Evolutionary conservation across 2,329 filamentous ascomycete species (phyloP), one percentile per base, ranked within the genome.

Genomic region (Alternaria ventricosa): DNA sequence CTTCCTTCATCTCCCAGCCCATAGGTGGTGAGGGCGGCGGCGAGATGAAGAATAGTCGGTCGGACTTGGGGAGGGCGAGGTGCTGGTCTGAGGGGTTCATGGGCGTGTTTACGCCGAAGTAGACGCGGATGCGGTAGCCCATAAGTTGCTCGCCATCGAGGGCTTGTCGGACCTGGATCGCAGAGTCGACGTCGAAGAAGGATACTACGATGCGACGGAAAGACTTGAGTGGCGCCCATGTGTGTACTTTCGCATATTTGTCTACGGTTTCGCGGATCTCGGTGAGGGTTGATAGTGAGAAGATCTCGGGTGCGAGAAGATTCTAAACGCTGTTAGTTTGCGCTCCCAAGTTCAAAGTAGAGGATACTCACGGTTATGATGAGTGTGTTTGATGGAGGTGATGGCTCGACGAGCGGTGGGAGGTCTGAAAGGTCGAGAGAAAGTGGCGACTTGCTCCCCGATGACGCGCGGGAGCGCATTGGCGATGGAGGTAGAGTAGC

Each of bases 131-230:
- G 46, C 78, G 85, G 83, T 28, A 87, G 72, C 91, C 92, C 81
- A 94, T 87, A 69, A 95, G 85, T 23, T 83, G 83, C 81, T 94
- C 90, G 72, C 90, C 89, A 74, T 96, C 92, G 81, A 93, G 92
- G 59, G 90, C 84, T 69, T 88, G 84, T 67, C 91, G 89, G 60
- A 95, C 90, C 60, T 85, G 84, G 71, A 92, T 88, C 60, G 92
- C 92, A 57, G 90, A 87, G 57, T 89, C 87, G 73, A 87, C 84
- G 64, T 89, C 88, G 80, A 87, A 90, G 84, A 96, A 95, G 70
- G 91, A 93, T 65, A 92, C 88, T 71, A 95, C 86, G 74, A 96
- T 93, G 78, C 92, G 90, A 68, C 90, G 88, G 85, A 96, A 93
- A 7, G 91, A 94, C 79, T 92, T 93, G 66, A 96, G 87, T 0